Base-by-base conservation (phyloP, 192 early-diverging fungal species). In the Funneliformis mosseae region DNA sequence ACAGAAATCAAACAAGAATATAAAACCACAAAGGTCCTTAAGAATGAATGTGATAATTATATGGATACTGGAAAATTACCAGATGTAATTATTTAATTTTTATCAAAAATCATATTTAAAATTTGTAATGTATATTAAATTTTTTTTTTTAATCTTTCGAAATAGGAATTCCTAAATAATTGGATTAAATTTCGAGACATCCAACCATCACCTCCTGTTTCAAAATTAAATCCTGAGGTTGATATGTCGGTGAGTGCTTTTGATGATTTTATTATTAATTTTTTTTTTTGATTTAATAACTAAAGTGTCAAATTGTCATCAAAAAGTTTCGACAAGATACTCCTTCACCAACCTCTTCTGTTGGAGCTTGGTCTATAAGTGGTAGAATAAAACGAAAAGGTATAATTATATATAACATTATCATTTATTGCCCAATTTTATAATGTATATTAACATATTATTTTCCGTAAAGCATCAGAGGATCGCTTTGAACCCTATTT, bases 331-430 rank as follows among this genome's bases (percentile, higher is more conserved):
- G 77, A 9, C 77, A 79, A 79, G 77, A 79, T 41, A 79, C 77
- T 10, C 63, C 77, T 42, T 79, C 77, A 48, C 77, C 77, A 6
- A 79, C 77, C 5, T 69, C 63, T 10, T 28, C 77, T 69, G 67
- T 63, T 66, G 77, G 77, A 2, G 66, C 77, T 69, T 79, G 63
- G 66, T 45, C 77, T 3, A 39, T 62, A n/a, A 64, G 66, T 68
- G 48, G 77, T 27, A 64, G 77, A 38, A 79, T 79, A 79, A 79
- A 79, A 11, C 77, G 77, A 68, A 79, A 79, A 79, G 77, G 77
- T 79, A 79, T 50, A 5, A 3, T 28, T 11, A 33, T 39, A 11
- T 69, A 41, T 7, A n/a, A 9, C 33, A 18, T 27, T 41, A 25
- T n/a, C 28, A 21, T 41, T 21, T 73, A 4, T 16, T 73, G 43